Conservation (phyloP, 768 basidiomycete species). For the Hericium coralloides region DNA sequence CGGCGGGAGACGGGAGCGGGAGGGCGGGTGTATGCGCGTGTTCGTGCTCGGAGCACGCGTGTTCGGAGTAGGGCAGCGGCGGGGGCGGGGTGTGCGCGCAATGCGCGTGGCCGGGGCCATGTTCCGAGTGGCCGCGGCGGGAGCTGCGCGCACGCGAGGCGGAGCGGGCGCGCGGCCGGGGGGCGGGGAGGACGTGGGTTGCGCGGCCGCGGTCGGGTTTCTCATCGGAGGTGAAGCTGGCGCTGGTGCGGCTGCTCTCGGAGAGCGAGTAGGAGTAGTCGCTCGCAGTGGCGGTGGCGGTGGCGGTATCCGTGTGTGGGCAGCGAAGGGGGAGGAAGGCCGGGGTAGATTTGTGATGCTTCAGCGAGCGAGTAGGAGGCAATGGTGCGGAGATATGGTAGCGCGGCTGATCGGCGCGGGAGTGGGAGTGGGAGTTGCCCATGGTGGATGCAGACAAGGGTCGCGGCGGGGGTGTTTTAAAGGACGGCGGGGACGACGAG, state of each 20-base stretch:
- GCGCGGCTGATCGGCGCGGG: neutral
- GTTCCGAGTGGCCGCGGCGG: neutral
- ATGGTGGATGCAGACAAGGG: neutral
- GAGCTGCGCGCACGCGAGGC: neutral
- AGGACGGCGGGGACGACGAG: too few relatives aligned
- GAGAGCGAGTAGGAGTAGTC: neutral
- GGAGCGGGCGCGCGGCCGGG: neutral
- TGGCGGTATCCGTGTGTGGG: neutral
- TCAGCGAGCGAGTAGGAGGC: constrained; percentile 3
- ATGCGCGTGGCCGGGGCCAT: neutral
- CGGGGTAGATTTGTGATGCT: constrained; percentile 11
- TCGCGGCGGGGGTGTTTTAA: too few relatives aligned
- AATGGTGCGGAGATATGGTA: constrained; percentile 2
- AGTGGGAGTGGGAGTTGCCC: neutral
- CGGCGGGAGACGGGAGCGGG: constrained; percentile 10
- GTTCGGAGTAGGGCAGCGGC: neutral
- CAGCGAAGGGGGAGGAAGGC: constrained; percentile 4
- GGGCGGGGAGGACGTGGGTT: neutral
- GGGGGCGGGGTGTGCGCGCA: neutral
- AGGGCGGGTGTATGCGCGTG: neutral
- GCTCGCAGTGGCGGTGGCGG: neutral
- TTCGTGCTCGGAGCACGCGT: neutral
- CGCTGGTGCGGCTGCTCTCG: neutral
- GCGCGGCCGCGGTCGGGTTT: neutral
- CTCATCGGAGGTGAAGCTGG: neutral